Evolutionary conservation across 73 alveolate genomes (phyloP).

Genomic region (Paramecium tetraurelia): DNA sequence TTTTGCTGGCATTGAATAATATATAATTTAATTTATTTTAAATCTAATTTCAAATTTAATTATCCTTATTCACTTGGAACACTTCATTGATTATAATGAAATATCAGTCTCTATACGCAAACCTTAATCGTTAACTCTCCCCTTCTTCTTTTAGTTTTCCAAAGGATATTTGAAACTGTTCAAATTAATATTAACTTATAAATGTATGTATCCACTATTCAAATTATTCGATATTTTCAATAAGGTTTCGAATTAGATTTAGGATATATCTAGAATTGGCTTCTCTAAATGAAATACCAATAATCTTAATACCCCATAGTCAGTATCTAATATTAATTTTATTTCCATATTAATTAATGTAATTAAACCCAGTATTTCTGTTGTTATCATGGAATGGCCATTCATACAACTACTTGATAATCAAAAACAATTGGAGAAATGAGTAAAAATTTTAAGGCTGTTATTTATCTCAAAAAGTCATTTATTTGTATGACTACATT

Average conservation of each 20-base stretch:
- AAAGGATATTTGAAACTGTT: background rate
- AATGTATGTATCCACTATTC: background rate
- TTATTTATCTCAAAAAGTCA: background rate
- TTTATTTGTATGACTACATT: background rate
- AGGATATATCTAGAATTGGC: background rate
- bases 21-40: background rate
- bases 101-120: background rate
- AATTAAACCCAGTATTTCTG: background rate
- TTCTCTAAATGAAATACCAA: background rate
- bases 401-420: background rate
- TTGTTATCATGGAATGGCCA: background rate
- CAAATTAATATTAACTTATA: background rate
- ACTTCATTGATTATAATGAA: background rate
- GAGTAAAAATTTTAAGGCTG: background rate
- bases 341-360: background rate
- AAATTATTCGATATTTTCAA: no score
- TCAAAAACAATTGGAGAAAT: background rate
- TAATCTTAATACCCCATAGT: background rate
- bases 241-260: background rate
- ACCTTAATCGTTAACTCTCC: background rate
- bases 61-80: background rate
- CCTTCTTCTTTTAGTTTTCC: background rate
- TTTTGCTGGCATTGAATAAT: conserved; percentile 5
- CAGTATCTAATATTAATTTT: background rate
- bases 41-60: background rate